These are phyloP conservation scores for Calonectria fujianensis DNA, from an alignment of 2,329 filamentous ascomycete genomes.

Conservation along the genomic window DNA sequence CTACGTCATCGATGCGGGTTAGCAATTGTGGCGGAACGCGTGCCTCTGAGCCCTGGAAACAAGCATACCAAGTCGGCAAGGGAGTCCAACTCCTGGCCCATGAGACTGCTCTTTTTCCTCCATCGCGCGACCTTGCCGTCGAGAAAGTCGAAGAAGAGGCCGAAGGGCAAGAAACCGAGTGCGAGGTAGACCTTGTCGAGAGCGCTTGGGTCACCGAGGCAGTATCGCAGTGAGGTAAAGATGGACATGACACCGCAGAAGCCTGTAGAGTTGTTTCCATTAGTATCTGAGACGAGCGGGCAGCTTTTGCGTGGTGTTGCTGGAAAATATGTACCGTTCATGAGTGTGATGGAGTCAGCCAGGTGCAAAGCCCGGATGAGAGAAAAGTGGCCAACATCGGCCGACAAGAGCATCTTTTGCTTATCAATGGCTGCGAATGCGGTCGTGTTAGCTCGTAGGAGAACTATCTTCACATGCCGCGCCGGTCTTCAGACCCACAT, in stretches of 20 bases:
- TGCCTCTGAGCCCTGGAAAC: not conserved
- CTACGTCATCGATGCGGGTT: conserved; percentile 66
- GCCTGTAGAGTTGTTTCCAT: conserved; percentile 63
- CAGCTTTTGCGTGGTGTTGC: not conserved
- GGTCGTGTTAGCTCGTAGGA: conserved; percentile 8
- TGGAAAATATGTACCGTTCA: conserved; percentile 76
- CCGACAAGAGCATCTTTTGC: conserved; percentile 83
- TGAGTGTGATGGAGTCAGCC: conserved; percentile 88
- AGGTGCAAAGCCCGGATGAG: conserved; percentile 83
- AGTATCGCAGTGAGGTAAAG: conserved; percentile 96
- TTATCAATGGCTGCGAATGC: conserved; percentile 77
- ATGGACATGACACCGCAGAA: conserved; percentile 96
- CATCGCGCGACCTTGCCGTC: conserved; percentile 97
- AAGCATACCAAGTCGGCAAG: conserved; percentile 89
- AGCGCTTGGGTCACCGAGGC: conserved; percentile 81
- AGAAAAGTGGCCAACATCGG: conserved; percentile 84
- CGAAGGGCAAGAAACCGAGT: conserved; percentile 91
- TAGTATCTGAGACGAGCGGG: not conserved
- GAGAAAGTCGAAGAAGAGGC: conserved; percentile 98
- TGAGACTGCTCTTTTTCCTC: conserved; percentile 96
- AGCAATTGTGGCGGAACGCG: conserved; percentile 27
- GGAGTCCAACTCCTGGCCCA: conserved; percentile 98
- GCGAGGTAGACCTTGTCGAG: conserved; percentile 86
- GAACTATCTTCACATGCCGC: conserved; percentile 20
- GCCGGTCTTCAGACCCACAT: conserved; percentile 6